Conservation (phyloP, 1,284 basidiomycete genomes). For the Laetiporus sulphureus region DNA sequence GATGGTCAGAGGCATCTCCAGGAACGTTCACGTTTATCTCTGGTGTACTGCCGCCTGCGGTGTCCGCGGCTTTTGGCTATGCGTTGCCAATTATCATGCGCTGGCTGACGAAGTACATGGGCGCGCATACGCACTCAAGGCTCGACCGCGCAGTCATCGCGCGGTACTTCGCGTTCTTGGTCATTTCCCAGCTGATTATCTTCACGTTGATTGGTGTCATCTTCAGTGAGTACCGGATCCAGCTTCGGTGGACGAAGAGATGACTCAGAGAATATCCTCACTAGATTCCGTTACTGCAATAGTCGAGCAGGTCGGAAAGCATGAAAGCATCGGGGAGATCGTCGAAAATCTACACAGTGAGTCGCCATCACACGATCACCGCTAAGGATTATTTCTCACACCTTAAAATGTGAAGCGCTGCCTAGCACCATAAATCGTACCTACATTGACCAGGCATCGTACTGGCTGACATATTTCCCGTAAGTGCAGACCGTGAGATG, state of each 20-base stretch:
- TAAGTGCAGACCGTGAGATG: slow-evolving; percentile 29
- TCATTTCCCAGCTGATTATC: slow-evolving; percentile 85
- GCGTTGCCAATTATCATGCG: slow-evolving; percentile 87
- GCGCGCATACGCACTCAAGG: slow-evolving; percentile 69
- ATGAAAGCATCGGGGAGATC: slow-evolving; percentile 62
- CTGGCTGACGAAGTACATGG: slow-evolving; percentile 77
- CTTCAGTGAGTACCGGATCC: slow-evolving; percentile 52
- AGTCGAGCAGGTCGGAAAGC: slow-evolving; percentile 60
- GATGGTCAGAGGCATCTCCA: slow-evolving; percentile 58
- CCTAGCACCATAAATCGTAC: slow-evolving; percentile 71
- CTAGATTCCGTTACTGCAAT: slow-evolving; percentile 62
- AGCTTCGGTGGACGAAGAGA: not conserved
- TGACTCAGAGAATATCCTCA: slow-evolving; percentile 2
- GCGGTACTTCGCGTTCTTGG: slow-evolving; percentile 87
- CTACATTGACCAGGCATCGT: slow-evolving; percentile 80
- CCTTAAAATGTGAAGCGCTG: slow-evolving; percentile 39
- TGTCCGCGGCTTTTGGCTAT: slow-evolving; percentile 87
- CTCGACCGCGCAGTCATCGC: slow-evolving; percentile 87
- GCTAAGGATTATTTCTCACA: slow-evolving; percentile 4
- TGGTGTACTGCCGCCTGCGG: slow-evolving; percentile 82
- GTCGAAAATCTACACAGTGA: slow-evolving; percentile 59
- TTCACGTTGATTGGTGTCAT: slow-evolving; percentile 88
- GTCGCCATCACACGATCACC: slow-evolving; percentile 17
- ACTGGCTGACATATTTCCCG: slow-evolving; percentile 96
- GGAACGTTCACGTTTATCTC: slow-evolving; percentile 70